A percentile compares a stretch with the other conserved stretches of the same genome.
phyloP scores from a whole-genome alignment of 129 eudicot species.

The Scalesia atractyloides region DNA sequence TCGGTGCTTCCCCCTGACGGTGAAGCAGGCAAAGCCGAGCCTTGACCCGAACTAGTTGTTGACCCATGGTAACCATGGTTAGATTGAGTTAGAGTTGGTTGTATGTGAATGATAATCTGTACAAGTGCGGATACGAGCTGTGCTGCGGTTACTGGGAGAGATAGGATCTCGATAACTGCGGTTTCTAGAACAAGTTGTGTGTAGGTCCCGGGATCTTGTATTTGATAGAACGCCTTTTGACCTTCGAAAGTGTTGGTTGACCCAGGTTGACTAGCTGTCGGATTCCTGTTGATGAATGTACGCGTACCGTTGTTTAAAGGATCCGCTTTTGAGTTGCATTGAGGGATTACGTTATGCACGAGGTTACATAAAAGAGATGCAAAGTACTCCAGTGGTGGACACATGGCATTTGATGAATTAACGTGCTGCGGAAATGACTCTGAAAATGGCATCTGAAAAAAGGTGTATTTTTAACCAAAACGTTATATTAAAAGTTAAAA shows the following conservation, averaged over 20 bases:
- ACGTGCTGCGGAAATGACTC: slow-evolving; percentile 93
- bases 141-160: slow-evolving; percentile 82
- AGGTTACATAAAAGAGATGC: slow-evolving; percentile 71
- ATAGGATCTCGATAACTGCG: slow-evolving; percentile 83
- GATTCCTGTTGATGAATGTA: slow-evolving; percentile 47
- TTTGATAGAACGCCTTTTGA: slow-evolving; percentile 90
- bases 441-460: slow-evolving; percentile 87
- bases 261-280: slow-evolving; percentile 58
- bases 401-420: slow-evolving; percentile 56
- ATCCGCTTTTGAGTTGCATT: slow-evolving; percentile 67
- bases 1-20: slow-evolving; percentile 98
- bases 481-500: neutral
- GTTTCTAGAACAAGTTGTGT: slow-evolving; percentile 95
- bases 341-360: slow-evolving; percentile 87
- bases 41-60: slow-evolving; percentile 58
- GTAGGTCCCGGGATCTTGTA: slow-evolving; percentile 94
- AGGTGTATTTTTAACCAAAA: slow-evolving; percentile 10
- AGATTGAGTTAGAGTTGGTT: slow-evolving; percentile 90
- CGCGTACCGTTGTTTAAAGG: slow-evolving; percentile 43
- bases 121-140: slow-evolving; percentile 85
- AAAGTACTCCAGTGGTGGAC: slow-evolving; percentile 91
- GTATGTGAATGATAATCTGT: slow-evolving; percentile 89
- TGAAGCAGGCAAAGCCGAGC: slow-evolving; percentile 84
- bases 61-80: slow-evolving; percentile 68
- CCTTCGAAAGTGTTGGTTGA: slow-evolving; percentile 63